Base-by-base conservation (phyloP, 2,329 filamentous ascomycete genomes). In the Aciculosporium take region DNA sequence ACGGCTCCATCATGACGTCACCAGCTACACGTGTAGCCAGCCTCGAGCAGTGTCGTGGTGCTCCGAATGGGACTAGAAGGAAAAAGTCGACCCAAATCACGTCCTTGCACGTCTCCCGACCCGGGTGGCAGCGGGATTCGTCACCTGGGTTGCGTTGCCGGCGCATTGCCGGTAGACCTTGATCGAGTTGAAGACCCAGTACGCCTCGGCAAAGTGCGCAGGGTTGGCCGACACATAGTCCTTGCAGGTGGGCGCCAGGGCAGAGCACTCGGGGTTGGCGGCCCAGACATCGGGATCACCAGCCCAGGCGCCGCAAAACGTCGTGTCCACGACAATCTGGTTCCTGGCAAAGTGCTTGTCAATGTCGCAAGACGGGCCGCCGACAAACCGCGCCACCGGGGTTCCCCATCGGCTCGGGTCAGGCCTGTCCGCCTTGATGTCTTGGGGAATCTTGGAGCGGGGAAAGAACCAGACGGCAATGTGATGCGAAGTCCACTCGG, bases 221-320 rank as follows among this genome's bases (percentile, higher is more conserved):
- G 86, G 82, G 59, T 88, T 83, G 50, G 71, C 65, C 41, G 68
- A 67, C 18, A 94, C 87, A 56, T 76, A 94, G 20, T 76, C 73
- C 23, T 78, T 56, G 65, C 88, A 94, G 1, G 76, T 79, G 30
- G 61, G 46, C 0, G 76, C 82, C 49, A 75, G 66, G 31, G 69
- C 61, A 1, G 69, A 62, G 58, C 83, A 88, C 33, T 71, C 68
- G 4, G 60, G 46, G 45, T 78, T 69, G 25, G 58, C 53, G 37
- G 54, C 53, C 80, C 82, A 94, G 27, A 79, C 75, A 4, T 48
- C 43, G 12, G 50, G 41, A 32, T 65, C 57, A 20, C 84, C 84
- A 7, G 87, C 87, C 87, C 87, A 94, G 54, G 81, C 75, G 17
- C 88, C 88, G 60, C 88, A 95, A 58, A 94, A 85, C 5, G 82